These are phyloP conservation scores for Acrocalymma vagum DNA, from an alignment of 2,329 filamentous ascomycete species.

Conservation along the genomic window DNA sequence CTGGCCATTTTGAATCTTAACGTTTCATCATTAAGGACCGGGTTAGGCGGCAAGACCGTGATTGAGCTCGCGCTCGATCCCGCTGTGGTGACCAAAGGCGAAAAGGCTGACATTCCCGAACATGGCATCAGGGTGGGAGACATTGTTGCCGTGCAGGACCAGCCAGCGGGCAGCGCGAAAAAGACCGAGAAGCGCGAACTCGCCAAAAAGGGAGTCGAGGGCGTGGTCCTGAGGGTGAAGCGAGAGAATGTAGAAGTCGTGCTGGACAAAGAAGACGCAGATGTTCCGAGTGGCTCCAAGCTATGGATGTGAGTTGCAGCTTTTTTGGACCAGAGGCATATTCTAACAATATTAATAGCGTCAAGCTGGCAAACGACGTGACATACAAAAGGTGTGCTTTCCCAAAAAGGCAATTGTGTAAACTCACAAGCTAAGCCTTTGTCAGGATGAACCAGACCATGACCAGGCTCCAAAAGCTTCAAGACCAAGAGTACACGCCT, in stretches of 20 bases:
- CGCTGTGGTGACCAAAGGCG: constrained; percentile 63
- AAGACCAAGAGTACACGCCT: constrained; percentile 63
- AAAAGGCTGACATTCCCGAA: constrained; percentile 68
- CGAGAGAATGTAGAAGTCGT: constrained; percentile 70
- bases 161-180: constrained; percentile 74
- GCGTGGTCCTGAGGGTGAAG: constrained; percentile 73
- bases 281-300: constrained; percentile 62
- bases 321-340: constrained; percentile 4
- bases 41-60: constrained; percentile 89
- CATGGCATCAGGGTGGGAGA: constrained; percentile 81
- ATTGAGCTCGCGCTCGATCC: constrained; percentile 80
- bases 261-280: constrained; percentile 69
- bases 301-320: constrained; percentile 67
- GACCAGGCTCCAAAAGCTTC: constrained; percentile 64
- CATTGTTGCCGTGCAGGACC: constrained; percentile 78
- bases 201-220: constrained; percentile 72
- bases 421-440: constrained; percentile 19
- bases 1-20: constrained; percentile 80
- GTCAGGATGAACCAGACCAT: constrained; percentile 71
- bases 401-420: constrained; percentile 14
- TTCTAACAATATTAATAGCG: constrained; percentile 55
- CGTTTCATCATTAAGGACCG: constrained; percentile 80
- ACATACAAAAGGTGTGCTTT: constrained; percentile 66
- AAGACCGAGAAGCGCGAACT: constrained; percentile 77
- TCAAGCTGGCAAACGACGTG: constrained; percentile 73